phyloP scores from a whole-genome alignment of 1,139 yeast genomes.

The Trichomonascaceae sp. region DNA sequence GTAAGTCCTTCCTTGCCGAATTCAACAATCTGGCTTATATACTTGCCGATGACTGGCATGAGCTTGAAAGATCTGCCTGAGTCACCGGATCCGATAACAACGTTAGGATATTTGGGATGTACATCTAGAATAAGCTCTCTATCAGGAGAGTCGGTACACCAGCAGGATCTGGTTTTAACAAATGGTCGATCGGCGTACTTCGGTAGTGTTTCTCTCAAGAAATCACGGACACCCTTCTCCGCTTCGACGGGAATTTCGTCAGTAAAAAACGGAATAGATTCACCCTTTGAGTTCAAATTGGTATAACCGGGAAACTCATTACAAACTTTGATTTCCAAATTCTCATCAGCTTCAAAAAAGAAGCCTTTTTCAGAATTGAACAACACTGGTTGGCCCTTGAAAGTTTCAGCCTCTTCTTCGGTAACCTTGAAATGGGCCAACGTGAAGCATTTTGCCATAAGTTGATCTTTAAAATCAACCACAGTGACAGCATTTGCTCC shows the following conservation, averaged over 20 bases:
- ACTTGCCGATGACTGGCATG: constrained; percentile 40
- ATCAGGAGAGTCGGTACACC: constrained; percentile 44
- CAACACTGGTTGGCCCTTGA: constrained; percentile 37
- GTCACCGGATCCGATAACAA: constrained; percentile 42
- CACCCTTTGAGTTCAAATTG: constrained; percentile 22
- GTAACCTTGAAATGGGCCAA: constrained; percentile 39
- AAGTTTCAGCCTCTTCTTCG: constrained; percentile 32
- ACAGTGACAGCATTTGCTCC: constrained; percentile 3
- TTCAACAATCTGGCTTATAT: constrained; percentile 23
- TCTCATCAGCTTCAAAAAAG: constrained; percentile 42
- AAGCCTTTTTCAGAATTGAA: constrained; percentile 43
- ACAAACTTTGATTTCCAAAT: constrained; percentile 36
- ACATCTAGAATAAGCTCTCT: constrained; percentile 41
- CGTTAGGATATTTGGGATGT: constrained; percentile 33
- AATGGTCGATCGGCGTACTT: constrained; percentile 31
- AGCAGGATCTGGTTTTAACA: constrained; percentile 38
- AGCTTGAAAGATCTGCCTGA: constrained; percentile 43
- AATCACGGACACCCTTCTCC: constrained; percentile 26
- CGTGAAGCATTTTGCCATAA: constrained; percentile 37
- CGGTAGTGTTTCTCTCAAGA: constrained; percentile 26
- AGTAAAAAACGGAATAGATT: constrained; percentile 30
- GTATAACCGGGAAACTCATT: constrained; percentile 37
- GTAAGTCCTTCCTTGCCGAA: constrained; percentile 11
- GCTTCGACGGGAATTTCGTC: constrained; percentile 31
- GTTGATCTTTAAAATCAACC: constrained; percentile 31